Evolutionary conservation across 106 monocot genomes (phyloP).

Genomic region (Dioscorea zingiberensis): DNA sequence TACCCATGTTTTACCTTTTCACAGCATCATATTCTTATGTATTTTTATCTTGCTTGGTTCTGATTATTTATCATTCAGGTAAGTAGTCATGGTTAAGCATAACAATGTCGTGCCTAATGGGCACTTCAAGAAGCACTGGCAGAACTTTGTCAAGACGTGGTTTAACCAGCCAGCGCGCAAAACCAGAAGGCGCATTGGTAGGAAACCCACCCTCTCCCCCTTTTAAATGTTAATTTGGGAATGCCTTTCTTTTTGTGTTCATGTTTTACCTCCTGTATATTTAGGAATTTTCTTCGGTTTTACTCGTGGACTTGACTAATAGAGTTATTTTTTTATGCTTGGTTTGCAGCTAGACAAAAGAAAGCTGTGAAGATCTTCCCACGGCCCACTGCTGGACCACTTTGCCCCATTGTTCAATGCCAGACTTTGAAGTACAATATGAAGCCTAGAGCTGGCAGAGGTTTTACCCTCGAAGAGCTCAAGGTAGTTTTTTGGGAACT

Average conservation of each 20-base stretch:
- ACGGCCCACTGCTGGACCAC: conserved; percentile 60
- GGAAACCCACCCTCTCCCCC: neutral
- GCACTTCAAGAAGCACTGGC: conserved; percentile 73
- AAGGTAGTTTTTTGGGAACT: conserved; percentile 20
- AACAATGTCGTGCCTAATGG: conserved; percentile 56
- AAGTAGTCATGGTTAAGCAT: conserved; percentile 39
- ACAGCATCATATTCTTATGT: neutral
- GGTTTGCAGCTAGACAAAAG: conserved; percentile 46
- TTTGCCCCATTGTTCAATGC: conserved; percentile 54
- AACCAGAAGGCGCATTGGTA: conserved; percentile 45
- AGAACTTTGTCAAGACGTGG: conserved; percentile 64
- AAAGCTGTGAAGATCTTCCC: conserved; percentile 69
- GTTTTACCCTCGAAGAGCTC: conserved; percentile 58
- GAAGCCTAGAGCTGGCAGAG: conserved; percentile 55
- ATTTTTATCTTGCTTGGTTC: too few relatives aligned
- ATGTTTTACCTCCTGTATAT: too few relatives aligned
- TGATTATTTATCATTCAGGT: conserved; percentile 3
- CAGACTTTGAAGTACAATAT: conserved; percentile 56
- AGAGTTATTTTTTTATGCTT: neutral
- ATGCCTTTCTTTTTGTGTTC: neutral
- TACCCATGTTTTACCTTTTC: neutral
- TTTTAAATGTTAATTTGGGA: neutral
- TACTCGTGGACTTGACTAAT: neutral
- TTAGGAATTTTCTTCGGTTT: neutral
- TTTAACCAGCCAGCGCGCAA: conserved; percentile 58